A percentile compares a stretch with the other conserved stretches of the same genome.
Conservation (phyloP, 441 rosid species). For the Populus tomentosa region DNA sequence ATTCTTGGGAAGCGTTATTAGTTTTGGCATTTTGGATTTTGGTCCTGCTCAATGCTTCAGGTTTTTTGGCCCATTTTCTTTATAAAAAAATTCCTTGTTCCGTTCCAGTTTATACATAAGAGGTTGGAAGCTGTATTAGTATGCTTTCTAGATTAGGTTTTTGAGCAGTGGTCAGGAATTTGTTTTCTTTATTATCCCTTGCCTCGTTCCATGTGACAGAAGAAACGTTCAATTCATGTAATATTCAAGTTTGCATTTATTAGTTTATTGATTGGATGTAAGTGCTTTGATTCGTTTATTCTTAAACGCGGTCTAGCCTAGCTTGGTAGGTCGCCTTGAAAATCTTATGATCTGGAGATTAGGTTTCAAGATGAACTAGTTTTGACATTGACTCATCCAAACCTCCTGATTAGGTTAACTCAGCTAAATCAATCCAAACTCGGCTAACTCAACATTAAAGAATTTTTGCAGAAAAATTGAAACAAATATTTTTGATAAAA, state of each 20-base stretch:
- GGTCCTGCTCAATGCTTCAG: conserved; percentile 5
- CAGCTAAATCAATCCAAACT: no score
- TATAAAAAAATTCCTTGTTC: neutral
- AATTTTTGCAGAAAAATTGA: no score
- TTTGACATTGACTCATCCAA: no score
- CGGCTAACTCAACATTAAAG: no score
- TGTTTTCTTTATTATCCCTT: conserved; percentile 29
- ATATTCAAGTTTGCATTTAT: conserved; percentile 12
- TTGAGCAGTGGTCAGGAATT: conserved; percentile 25
- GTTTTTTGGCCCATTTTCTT: neutral
- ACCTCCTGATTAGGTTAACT: no score
- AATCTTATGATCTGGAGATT: no score
- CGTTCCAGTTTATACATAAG: conserved; percentile 15
- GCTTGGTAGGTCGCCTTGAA: no score
- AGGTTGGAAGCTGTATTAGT: conserved; percentile 24
- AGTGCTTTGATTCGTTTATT: neutral
- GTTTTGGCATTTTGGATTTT: conserved; percentile 20
- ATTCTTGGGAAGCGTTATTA: conserved; percentile 81
- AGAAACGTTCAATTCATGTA: conserved; percentile 4
- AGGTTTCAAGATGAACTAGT: no score
- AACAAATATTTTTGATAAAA: no score
- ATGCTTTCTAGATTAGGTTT: conserved; percentile 16
- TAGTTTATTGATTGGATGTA: conserved; percentile 8
- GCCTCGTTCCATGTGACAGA: conserved; percentile 12
- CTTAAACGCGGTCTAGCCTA: neutral